Evolutionary conservation across 2,329 filamentous ascomycete genomes (phyloP).

Genomic region (Fusarium brevicatenulatum): DNA sequence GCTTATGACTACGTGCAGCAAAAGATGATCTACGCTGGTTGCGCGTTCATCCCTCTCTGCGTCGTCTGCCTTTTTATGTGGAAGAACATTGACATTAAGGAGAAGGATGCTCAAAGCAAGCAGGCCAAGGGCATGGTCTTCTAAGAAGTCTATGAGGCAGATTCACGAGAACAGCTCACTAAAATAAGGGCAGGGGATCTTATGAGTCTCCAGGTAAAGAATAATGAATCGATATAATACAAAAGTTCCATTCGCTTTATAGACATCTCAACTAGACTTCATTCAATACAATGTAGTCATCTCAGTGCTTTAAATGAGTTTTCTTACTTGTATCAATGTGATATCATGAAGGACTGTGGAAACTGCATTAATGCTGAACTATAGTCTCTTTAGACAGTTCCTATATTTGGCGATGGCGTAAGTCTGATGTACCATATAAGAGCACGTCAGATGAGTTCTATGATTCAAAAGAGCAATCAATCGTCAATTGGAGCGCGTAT

Average conservation of each 20-base stretch:
- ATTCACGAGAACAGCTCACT: not conserved
- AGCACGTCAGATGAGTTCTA: not conserved
- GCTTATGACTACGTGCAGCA: conserved; percentile 60
- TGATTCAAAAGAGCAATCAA: too few relatives aligned
- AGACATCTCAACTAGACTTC: not conserved
- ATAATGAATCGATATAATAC: conserved; percentile 8
- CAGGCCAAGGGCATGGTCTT: conserved; percentile 49
- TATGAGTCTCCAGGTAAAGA: not conserved
- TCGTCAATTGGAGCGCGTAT: too few relatives aligned
- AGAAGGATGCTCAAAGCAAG: conserved; percentile 41
- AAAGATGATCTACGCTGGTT: conserved; percentile 54
- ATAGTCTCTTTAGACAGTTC: not conserved
- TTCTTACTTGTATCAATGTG: too few relatives aligned
- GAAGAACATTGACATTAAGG: conserved; percentile 53
- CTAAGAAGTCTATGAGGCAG: not conserved
- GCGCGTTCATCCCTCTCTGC: conserved; percentile 50
- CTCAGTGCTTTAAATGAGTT: not conserved
- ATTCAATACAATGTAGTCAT: not conserved
- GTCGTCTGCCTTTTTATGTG: conserved; percentile 49
- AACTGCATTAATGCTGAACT: not conserved
- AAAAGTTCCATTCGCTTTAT: conserved; percentile 19
- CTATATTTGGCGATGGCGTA: not conserved
- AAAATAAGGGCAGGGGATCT: not conserved
- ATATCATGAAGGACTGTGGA: not conserved
- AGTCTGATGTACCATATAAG: not conserved